Evolutionary conservation across 257 asterid species (phyloP).

Genomic region (Solanum stenotomum): DNA sequence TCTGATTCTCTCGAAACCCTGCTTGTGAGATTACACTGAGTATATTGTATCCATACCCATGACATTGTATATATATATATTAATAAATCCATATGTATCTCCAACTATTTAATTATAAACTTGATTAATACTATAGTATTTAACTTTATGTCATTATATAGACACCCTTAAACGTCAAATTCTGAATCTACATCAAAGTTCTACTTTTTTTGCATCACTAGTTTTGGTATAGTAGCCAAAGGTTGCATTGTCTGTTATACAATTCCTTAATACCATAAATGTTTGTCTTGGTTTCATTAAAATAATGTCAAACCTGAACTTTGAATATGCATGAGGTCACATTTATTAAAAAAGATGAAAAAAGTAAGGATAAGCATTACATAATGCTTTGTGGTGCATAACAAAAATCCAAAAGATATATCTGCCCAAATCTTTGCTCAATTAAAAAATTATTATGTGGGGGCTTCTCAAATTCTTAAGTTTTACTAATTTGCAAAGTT

Average conservation of each 20-base stretch:
- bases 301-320: neutral
- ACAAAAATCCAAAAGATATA: neutral
- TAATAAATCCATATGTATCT: neutral
- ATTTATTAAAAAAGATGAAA: neutral
- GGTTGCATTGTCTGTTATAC: neutral
- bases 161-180: neutral
- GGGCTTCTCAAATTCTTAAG: neutral
- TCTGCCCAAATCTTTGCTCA: neutral
- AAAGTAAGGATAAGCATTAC: neutral
- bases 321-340: neutral
- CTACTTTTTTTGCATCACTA: constrained; percentile 6
- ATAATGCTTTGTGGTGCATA: neutral
- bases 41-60: neutral
- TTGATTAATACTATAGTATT: neutral
- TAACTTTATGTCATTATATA: neutral
- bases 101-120: neutral
- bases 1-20: neutral
- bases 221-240: constrained; percentile 5
- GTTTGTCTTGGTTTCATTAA: constrained; percentile 4
- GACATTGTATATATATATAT: neutral
- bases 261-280: neutral
- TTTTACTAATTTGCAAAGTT: no score
- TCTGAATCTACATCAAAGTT: neutral
- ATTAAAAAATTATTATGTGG: neutral
- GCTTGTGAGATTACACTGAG: neutral